Evolutionary conservation across 2,329 filamentous ascomycete genomes (phyloP).

Genomic region (Coniella lustricola): DNA sequence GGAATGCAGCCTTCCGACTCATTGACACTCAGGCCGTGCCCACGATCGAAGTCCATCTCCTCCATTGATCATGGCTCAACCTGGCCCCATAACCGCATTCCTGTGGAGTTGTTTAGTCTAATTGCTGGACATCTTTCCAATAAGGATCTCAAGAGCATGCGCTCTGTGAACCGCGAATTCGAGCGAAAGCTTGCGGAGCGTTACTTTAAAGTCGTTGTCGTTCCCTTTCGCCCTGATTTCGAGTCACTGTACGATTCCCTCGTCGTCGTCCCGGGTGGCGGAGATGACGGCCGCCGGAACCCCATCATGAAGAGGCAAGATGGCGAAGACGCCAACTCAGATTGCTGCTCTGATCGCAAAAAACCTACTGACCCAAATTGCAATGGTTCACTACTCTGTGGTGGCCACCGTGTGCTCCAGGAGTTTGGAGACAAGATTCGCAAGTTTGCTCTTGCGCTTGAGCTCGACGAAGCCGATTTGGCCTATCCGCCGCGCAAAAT

Average conservation of each 20-base stretch:
- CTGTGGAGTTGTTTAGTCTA: constrained; percentile 55
- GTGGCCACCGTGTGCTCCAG: constrained; percentile 54
- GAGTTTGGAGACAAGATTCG: constrained; percentile 54
- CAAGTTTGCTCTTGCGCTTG: constrained; percentile 61
- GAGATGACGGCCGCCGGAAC: constrained; percentile 5
- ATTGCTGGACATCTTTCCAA: constrained; percentile 50
- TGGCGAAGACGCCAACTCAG: not conserved
- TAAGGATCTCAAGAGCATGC: constrained; percentile 51
- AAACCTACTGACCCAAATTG: constrained; percentile 17
- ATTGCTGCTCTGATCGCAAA: not conserved
- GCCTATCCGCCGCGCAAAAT: constrained; percentile 49
- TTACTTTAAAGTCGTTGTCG: constrained; percentile 57
- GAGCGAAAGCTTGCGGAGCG: constrained; percentile 21
- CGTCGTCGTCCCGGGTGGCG: constrained; percentile 22
- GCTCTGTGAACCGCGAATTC: constrained; percentile 54
- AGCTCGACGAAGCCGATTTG: constrained; percentile 50
- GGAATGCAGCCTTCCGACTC: not conserved
- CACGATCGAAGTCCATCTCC: no score
- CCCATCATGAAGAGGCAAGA: constrained; percentile 20
- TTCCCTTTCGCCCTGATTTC: constrained; percentile 59
- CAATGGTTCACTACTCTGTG: constrained; percentile 28
- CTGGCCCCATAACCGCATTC: constrained; percentile 36
- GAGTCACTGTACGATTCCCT: constrained; percentile 28
- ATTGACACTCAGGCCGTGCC: not conserved
- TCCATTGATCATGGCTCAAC: not conserved